Base-by-base conservation (phyloP, 108 stramenopile species). In the Fistulifera solaris region DNA sequence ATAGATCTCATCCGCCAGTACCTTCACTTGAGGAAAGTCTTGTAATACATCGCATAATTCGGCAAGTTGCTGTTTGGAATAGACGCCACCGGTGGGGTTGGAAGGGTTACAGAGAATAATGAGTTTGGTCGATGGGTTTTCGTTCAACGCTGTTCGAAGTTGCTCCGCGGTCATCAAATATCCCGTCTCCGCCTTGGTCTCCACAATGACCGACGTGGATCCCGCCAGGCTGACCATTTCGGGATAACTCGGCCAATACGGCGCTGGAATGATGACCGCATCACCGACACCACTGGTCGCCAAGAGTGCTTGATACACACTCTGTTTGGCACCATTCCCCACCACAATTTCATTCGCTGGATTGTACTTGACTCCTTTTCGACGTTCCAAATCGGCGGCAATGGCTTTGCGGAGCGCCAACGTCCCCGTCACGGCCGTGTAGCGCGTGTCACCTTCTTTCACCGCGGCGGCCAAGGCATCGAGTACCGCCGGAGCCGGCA, bases 21-120 rank as follows among this genome's bases (percentile, higher is more conserved):
- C 72, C 45, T 73, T 67, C 17, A 96, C 80, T 21, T 85, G 51
- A 44, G 82, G 80, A 58, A 67, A 81, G 16, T 85, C 80, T 43
- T 52, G 56, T 12, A 85, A 52, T 1, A 96, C 94, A 27, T 59
- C 52, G 7, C 89, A 86, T 23, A 96, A 56, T 46, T 67, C 79
- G 25, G 58, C 53, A 25, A 89, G 65, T 44, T 76, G 59, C 26
- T 75, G 72, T 27, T 70, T 54, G 21, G 67, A 57, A 58, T 85
- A 89, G 2, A 94, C 90, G 5, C 86, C 92, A 43, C 61, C 88
- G 7, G 97, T 96, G 2, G 97, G 97, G 67, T 98, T 98, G 41
- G 88, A 89, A 1, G 97, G 97, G 67, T 96, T 98, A 83, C 97
- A 98, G 23, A 98, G 61, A 56, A 98, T 95, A 38, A 98, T 57